phyloP scores from a whole-genome alignment of 768 basidiomycete genomes.

The Phlebiopsis gigantea region DNA sequence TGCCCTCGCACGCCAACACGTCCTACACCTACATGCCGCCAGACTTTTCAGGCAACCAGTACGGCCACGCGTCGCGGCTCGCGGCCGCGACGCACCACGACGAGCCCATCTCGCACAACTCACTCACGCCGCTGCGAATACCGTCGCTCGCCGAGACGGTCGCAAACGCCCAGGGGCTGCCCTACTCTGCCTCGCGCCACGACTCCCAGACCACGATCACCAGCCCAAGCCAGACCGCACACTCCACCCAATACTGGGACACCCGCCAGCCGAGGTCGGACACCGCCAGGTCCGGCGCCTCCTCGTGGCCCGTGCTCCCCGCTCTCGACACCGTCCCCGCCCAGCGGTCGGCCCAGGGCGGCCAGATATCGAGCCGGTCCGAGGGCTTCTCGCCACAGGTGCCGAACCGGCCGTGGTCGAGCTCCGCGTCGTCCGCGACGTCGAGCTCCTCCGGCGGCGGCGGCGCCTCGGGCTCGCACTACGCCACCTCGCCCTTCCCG shows the following conservation, averaged over 20 bases:
- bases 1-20: slow-evolving; percentile 14
- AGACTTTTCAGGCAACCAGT: slow-evolving; percentile 15
- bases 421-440: slow-evolving; percentile 17
- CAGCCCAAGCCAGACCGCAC: neutral
- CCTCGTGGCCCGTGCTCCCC: slow-evolving; percentile 18
- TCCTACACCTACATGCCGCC: slow-evolving; percentile 8
- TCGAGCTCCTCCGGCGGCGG: slow-evolving; percentile 19
- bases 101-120: neutral
- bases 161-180: slow-evolving; percentile 1
- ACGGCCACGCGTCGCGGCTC: slow-evolving; percentile 12
- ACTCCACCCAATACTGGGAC: slow-evolving; percentile 15
- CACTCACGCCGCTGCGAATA: slow-evolving; percentile 10
- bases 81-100: neutral
- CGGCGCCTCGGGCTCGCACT: slow-evolving; percentile 17
- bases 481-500: slow-evolving; percentile 31
- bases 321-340: slow-evolving; percentile 20
- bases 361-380: slow-evolving; percentile 7
- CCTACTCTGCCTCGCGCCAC: slow-evolving; percentile 5
- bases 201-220: neutral
- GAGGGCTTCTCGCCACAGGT: slow-evolving; percentile 23
- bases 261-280: slow-evolving; percentile 4
- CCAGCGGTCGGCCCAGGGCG: neutral
- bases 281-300: slow-evolving; percentile 1
- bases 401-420: slow-evolving; percentile 21
- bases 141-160: slow-evolving; percentile 12